phyloP scores from a whole-genome alignment of 1,139 yeast species.

The Blastobotrys aristatus region DNA sequence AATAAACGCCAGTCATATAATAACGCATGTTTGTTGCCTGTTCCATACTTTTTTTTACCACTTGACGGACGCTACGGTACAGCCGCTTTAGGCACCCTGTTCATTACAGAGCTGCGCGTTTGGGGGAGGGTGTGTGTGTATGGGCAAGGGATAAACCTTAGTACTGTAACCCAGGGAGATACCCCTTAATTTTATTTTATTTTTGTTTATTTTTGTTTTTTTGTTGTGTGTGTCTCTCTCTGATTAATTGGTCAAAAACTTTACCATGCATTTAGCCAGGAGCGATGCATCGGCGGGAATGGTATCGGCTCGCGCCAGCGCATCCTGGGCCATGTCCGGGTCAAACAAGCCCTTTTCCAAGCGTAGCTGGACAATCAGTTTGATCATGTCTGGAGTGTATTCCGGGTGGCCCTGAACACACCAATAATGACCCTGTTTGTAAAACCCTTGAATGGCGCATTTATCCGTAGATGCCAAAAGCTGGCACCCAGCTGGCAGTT shows the following conservation, averaged over 20 bases:
- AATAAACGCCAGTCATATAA: no score
- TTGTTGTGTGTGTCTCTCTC: no score
- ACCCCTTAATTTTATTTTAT: no score
- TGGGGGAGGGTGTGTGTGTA: no score
- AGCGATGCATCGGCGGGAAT: constrained; percentile 30
- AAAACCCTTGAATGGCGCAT: constrained; percentile 63
- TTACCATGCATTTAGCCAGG: constrained; percentile 31
- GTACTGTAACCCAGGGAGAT: no score
- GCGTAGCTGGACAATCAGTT: constrained; percentile 23
- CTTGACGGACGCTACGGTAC: no score
- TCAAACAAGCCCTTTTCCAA: constrained; percentile 21
- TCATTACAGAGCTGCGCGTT: no score
- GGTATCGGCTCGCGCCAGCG: constrained; percentile 18
- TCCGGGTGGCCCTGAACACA: constrained; percentile 93
- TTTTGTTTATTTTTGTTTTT: no score
- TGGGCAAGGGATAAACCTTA: no score
- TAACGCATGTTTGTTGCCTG: no score
- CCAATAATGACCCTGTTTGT: constrained; percentile 43
- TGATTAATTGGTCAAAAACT: constrained; percentile 33
- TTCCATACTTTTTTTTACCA: no score
- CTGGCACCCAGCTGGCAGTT: constrained; percentile 40
- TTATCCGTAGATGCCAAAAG: constrained; percentile 42
- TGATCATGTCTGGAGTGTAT: constrained; percentile 44
- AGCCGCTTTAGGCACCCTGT: no score
- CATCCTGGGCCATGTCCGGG: constrained; percentile 26